Conservation (phyloP, 2,329 filamentous ascomycete genomes). For the Xylariaceae sp. region DNA sequence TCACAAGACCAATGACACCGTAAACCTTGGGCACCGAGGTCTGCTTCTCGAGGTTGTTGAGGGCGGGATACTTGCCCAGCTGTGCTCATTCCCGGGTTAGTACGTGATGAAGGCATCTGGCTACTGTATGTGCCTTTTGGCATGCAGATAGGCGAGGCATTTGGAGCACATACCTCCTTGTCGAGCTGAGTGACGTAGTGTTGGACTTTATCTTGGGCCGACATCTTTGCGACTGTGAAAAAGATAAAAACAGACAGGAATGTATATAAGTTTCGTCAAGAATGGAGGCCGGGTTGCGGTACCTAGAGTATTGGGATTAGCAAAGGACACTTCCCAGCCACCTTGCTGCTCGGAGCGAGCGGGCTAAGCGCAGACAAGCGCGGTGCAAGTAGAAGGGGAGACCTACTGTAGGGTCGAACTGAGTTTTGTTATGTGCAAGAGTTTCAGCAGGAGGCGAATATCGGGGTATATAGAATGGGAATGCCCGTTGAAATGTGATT, state of each 20-base stretch:
- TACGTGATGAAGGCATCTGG: neutral
- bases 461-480: conserved; percentile 1
- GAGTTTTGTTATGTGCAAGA: too few relatives aligned
- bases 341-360: conserved; percentile 22
- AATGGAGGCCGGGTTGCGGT: conserved; percentile 16
- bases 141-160: neutral
- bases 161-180: conserved; percentile 61
- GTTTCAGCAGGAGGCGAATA: too few relatives aligned
- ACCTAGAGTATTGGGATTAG: conserved; percentile 26
- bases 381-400: too few relatives aligned
- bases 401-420: too few relatives aligned
- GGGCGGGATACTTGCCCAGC: conserved; percentile 80
- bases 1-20: conserved; percentile 68
- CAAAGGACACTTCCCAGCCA: conserved; percentile 21
- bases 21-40: conserved; percentile 82
- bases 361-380: too few relatives aligned
- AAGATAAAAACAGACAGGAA: conserved; percentile 8
- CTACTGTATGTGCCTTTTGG: conserved; percentile 2
- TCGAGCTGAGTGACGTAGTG: conserved; percentile 76
- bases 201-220: conserved; percentile 71
- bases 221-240: conserved; percentile 51
- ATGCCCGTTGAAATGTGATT: conserved; percentile 16
- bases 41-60: conserved; percentile 84
- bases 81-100: conserved; percentile 33
- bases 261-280: conserved; percentile 4